phyloP scores from a whole-genome alignment of 2,329 filamentous ascomycete species.

The Phaeosphaeria sp. region DNA sequence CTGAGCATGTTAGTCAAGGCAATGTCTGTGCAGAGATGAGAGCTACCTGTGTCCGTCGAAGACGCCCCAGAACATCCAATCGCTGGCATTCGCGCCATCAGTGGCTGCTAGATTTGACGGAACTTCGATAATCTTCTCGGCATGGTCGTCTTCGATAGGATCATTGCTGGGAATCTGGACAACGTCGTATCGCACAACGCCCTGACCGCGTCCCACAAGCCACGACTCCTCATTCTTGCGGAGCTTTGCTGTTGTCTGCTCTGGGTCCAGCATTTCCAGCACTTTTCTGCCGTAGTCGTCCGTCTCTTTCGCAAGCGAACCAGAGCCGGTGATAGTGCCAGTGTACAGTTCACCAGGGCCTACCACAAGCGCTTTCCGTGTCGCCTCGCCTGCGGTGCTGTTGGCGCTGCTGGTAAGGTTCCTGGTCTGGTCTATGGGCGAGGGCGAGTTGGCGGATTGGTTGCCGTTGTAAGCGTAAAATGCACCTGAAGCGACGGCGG shows the following conservation, averaged over 20 bases:
- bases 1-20: slow-evolving; percentile 54
- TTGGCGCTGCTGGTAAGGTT: slow-evolving; percentile 42
- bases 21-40: neutral
- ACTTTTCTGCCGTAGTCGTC: slow-evolving; percentile 85
- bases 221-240: slow-evolving; percentile 91
- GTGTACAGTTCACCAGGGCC: slow-evolving; percentile 91
- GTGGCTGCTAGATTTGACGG: slow-evolving; percentile 66
- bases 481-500: slow-evolving; percentile 74
- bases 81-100: slow-evolving; percentile 67
- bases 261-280: slow-evolving; percentile 94
- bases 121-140: slow-evolving; percentile 96
- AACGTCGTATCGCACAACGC: slow-evolving; percentile 92
- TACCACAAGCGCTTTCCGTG: slow-evolving; percentile 77
- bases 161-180: slow-evolving; percentile 95
- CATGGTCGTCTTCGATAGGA: slow-evolving; percentile 97
- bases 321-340: slow-evolving; percentile 82
- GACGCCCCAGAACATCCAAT: slow-evolving; percentile 99
- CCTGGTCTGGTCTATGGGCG: slow-evolving; percentile 37
- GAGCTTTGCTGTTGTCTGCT: slow-evolving; percentile 90
- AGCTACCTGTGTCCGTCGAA: slow-evolving; percentile 93
- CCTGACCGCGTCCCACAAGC: slow-evolving; percentile 84
- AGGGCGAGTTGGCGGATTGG: slow-evolving; percentile 27
- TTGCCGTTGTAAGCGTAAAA: slow-evolving; percentile 73
- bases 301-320: slow-evolving; percentile 85
- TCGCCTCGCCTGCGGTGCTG: slow-evolving; percentile 56